phyloP scores from a whole-genome alignment of 73 alveolate species.

The Paramecium pentaurelia region DNA sequence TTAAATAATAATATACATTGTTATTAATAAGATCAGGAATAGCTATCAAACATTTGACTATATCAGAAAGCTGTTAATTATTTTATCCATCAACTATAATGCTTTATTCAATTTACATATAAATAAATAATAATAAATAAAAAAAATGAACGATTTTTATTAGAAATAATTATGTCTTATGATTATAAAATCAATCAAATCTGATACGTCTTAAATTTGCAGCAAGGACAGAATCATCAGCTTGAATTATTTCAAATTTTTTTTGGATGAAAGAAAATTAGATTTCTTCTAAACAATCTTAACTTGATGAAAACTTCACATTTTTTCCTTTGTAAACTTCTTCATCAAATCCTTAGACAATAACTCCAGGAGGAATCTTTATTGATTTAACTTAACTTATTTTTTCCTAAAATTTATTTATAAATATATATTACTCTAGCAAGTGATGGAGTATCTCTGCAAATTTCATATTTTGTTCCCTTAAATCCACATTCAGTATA shows the following conservation, averaged over 20 bases:
- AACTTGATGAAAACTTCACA: slow-evolving; percentile 11
- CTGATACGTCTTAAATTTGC: slow-evolving; percentile 19
- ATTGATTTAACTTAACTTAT: background rate
- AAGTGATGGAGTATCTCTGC: slow-evolving; percentile 41
- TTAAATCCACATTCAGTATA: slow-evolving; percentile 34
- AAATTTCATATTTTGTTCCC: background rate
- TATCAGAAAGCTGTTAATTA: background rate
- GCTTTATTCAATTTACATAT: background rate
- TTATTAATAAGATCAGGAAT: background rate
- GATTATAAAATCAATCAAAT: slow-evolving; percentile 21
- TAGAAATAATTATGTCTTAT: background rate
- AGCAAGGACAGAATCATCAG: slow-evolving; percentile 22
- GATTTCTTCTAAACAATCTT: slow-evolving; percentile 30
- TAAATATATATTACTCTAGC: background rate
- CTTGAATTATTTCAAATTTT: background rate
- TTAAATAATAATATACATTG: background rate
- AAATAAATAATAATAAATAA: background rate
- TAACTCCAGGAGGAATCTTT: slow-evolving; percentile 18
- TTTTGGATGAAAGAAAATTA: slow-evolving; percentile 23
- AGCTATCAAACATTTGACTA: background rate
- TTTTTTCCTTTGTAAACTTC: slow-evolving; percentile 27
- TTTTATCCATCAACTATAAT: background rate
- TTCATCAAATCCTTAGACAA: slow-evolving; percentile 35
- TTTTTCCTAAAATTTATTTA: background rate
- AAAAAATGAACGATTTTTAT: background rate